Percentiles rank a stretch among this genome's conserved stretches.
Evolutionary conservation across 2,329 filamentous ascomycete species (phyloP).

Genomic region (Fusarium poae): DNA sequence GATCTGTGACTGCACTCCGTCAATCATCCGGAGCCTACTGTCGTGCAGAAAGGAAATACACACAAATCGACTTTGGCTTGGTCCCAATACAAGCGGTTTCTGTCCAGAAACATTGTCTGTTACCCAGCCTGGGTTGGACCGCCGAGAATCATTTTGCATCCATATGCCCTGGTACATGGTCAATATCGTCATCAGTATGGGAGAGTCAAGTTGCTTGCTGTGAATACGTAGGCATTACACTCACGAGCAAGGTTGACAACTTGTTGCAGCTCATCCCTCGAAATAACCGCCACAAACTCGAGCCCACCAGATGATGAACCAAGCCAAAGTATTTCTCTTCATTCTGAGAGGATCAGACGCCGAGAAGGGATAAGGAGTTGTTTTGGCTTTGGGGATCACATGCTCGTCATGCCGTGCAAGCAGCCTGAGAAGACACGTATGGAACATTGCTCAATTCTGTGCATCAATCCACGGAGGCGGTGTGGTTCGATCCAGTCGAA

Average conservation of each 20-base stretch:
- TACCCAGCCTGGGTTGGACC: slow-evolving; percentile 54
- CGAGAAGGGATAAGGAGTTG: not conserved
- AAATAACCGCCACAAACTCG: slow-evolving; percentile 62
- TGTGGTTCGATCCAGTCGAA: no score
- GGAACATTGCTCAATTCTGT: not conserved
- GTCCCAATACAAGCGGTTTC: no score
- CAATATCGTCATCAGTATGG: rapidly evolving
- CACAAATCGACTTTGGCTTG: no score
- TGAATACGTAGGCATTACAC: slow-evolving; percentile 30
- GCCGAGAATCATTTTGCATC: slow-evolving; percentile 25
- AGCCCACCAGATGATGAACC: slow-evolving; percentile 65
- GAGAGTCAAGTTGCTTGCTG: not conserved
- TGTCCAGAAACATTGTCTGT: no score
- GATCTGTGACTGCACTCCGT: slow-evolving; percentile 61
- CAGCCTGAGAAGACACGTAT: not conserved
- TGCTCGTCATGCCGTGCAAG: not conserved
- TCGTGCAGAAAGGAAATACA: slow-evolving; percentile 55
- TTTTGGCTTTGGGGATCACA: not conserved
- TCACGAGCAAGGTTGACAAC: slow-evolving; percentile 22
- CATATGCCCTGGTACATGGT: slow-evolving; percentile 7
- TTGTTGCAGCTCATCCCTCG: slow-evolving; percentile 6
- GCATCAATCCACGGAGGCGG: no score
- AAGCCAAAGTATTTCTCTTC: slow-evolving; percentile 49
- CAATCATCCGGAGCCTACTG: slow-evolving; percentile 65
- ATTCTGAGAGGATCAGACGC: slow-evolving; percentile 1